Evolutionary conservation across 2,329 filamentous ascomycete species (phyloP).

Genomic region (Penicillium occitanis): DNA sequence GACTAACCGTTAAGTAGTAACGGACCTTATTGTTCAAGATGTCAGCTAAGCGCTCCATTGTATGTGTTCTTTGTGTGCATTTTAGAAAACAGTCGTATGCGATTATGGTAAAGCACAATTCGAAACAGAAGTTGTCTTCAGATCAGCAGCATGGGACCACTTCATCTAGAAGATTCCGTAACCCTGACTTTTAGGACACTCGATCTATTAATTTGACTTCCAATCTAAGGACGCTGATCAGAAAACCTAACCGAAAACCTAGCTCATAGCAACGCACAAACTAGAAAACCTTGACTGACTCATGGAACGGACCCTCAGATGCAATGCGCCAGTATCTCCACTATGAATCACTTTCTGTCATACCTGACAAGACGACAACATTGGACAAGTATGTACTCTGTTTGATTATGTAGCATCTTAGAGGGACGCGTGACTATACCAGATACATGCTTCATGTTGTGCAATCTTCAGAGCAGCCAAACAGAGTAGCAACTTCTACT

Average conservation of each 20-base stretch:
- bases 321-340: background rate
- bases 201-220: background rate
- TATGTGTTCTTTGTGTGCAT: background rate
- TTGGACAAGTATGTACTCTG: background rate
- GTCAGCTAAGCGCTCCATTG: background rate
- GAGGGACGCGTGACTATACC: background rate
- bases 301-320: background rate
- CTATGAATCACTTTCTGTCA: background rate
- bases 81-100: background rate
- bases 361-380: background rate
- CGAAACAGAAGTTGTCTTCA: background rate
- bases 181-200: background rate
- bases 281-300: background rate
- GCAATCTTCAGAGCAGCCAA: background rate
- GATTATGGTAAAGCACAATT: background rate
- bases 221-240: background rate
- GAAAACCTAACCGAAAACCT: background rate
- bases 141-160: background rate
- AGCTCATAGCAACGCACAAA: background rate
- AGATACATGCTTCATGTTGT: background rate
- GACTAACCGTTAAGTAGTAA: background rate
- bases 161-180: background rate
- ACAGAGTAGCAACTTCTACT: background rate
- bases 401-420: background rate
- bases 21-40: background rate